Evolutionary conservation across 2,329 filamentous ascomycete species (phyloP), one percentile per base, ranked within the genome.

Genomic region (Cercospora sesami): DNA sequence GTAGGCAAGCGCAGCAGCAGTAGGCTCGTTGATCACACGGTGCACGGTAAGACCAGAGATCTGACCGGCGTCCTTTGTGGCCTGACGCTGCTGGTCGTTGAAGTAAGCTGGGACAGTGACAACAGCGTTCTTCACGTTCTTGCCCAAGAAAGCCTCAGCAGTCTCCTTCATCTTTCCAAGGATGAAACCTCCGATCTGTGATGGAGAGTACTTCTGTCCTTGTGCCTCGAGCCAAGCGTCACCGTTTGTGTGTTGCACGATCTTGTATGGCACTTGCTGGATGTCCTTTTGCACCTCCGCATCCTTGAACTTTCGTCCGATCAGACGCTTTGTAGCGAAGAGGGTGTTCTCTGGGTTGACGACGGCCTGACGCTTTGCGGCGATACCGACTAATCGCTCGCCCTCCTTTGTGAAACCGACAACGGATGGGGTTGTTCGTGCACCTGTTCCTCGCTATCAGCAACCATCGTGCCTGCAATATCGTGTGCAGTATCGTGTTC

Each of bases 141-240:
- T 96, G 83, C 91, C 89, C 73, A 97, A 88, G 85, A 96, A 97
- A 71, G 91, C 86, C 86, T 97, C 94, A 73, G 94, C 94, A 63
- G 94, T 98, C 87, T 97, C 94, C 89, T 96, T 97, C 94, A 97
- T 97, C 89, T 98, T 97, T 82, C 93, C 90, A 77, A 98, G 88
- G 74, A 97, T 87, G 82, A 97, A 97, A 79, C 94, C 94, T 87
- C 94, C 94, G 73, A 98, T 92, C 83, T 98, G 94, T n/a, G 94
- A 97, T 67, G 94, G 94, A 73, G 94, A 97, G 87, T 97, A 97
- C 83, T 94, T 96, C 83, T 97, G 89, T 79, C 90, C 93, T 75
- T 93, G 93, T 76, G 94, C 92, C 82, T 94, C 89, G 72, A 98
- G 91, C 94, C 94, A 97, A 71, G 94, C 94, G 80, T 97, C 94